Conservation (phyloP, 192 early-diverging fungal genomes). For the Backusella circina region DNA sequence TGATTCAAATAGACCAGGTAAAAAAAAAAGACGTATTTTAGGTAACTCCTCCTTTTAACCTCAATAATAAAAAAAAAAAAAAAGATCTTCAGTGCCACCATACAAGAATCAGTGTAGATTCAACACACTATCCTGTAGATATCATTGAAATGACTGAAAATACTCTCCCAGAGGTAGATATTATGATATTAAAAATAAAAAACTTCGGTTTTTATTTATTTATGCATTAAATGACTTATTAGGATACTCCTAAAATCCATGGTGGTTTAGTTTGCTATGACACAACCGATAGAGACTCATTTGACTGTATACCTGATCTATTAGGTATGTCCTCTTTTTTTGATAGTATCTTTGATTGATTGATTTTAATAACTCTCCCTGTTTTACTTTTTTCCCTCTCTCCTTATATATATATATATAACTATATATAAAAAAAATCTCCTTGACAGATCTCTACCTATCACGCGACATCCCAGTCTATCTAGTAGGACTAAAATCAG, state of each 20-base stretch:
- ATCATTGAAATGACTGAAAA: conserved; percentile 4
- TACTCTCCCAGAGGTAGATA: conserved; percentile 12
- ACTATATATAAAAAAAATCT: background rate
- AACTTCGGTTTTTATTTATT: background rate
- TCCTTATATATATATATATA: background rate
- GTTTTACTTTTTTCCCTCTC: background rate
- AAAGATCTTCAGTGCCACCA: conserved; percentile 13
- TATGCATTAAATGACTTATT: background rate
- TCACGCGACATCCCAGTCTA: conserved; percentile 20
- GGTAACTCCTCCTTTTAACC: no score
- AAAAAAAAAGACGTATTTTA: background rate
- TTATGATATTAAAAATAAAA: background rate
- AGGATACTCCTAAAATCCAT: conserved; percentile 11
- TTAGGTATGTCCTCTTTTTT: conserved; percentile 13
- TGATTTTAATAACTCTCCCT: background rate
- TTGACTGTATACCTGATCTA: conserved; percentile 30
- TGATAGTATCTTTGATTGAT: background rate
- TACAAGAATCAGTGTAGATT: background rate
- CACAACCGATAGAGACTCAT: conserved; percentile 14
- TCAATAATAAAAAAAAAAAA: background rate
- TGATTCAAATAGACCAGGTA: conserved; percentile 14
- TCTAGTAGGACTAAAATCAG: conserved; percentile 31
- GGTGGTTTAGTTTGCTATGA: conserved; percentile 33
- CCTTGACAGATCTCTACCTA: conserved; percentile 10
- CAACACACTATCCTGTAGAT: background rate